Percentiles rank a stretch among this genome's conserved stretches.
Evolutionary conservation across 2,329 filamentous ascomycete species (phyloP).

Genomic region (Ceratocystis colombiana): DNA sequence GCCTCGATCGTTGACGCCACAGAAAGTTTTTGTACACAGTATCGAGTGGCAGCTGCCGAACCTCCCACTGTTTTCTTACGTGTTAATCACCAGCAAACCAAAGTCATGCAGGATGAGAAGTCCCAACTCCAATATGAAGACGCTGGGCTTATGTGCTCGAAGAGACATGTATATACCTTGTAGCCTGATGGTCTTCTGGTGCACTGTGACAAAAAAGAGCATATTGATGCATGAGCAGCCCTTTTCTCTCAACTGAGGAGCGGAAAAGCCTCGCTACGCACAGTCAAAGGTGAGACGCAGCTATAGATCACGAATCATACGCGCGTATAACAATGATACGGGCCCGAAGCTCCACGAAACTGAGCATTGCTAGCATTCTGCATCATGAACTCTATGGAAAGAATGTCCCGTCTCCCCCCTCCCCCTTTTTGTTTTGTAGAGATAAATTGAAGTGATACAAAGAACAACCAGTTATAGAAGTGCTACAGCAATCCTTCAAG

Average conservation of each 20-base stretch:
- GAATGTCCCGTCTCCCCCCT: neutral
- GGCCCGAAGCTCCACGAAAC: too few relatives aligned
- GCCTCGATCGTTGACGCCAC: neutral
- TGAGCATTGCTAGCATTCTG: neutral
- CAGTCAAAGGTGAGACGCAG: conserved; percentile 6
- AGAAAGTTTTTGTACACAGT: neutral
- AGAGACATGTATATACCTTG: neutral
- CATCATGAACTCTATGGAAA: neutral
- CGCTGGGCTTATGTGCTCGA: neutral
- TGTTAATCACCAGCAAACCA: neutral
- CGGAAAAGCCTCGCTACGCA: neutral
- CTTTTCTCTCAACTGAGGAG: neutral
- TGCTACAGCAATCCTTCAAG: conserved; percentile 8
- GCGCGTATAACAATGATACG: too few relatives aligned
- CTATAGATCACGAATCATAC: neutral
- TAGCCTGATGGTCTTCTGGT: neutral
- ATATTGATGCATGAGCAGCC: neutral
- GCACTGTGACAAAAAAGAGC: neutral
- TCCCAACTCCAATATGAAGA: neutral
- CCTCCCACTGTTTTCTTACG: neutral
- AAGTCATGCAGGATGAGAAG: neutral
- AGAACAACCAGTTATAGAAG: conserved; percentile 1
- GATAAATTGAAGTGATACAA: conserved; percentile 3
- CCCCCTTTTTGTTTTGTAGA: neutral
- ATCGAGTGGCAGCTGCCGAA: neutral